Conservation (phyloP, 2,329 filamentous ascomycete species). For the Scedosporium aurantiacum region DNA sequence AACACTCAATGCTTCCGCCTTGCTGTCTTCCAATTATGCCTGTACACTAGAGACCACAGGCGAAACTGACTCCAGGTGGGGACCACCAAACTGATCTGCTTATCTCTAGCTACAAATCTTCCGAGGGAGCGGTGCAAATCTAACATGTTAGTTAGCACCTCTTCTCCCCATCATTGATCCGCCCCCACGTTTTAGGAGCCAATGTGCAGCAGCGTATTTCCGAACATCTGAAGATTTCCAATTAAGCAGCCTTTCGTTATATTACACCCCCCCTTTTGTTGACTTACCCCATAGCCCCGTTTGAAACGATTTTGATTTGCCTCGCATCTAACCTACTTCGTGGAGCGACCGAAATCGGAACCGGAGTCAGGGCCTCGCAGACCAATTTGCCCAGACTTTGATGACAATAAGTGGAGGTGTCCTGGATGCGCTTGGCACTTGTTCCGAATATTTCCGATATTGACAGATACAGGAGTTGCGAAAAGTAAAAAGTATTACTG, state of each 20-base stretch:
- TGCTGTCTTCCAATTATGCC: too few species aligned
- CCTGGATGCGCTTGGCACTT: background rate
- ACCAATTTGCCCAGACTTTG: background rate
- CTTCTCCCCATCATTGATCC: background rate
- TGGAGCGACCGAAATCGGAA: too few species aligned
- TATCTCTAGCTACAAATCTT: background rate
- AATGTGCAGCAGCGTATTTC: background rate
- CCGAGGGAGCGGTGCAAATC: background rate
- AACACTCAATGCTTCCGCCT: too few species aligned
- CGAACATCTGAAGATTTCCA: background rate
- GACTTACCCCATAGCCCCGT: background rate
- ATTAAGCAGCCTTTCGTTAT: background rate
- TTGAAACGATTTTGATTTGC: background rate
- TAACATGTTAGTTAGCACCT: background rate
- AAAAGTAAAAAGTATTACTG: background rate
- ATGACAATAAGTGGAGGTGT: background rate
- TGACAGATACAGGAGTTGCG: background rate
- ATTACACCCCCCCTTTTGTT: too few species aligned
- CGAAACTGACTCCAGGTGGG: too few species aligned
- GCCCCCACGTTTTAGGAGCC: background rate
- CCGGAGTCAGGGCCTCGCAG: background rate
- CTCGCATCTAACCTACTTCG: too few species aligned
- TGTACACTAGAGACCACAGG: too few species aligned
- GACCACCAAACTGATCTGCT: too few species aligned
- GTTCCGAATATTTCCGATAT: background rate